These are phyloP conservation scores for Eucalyptus cloeziana DNA, from an alignment of 345 rosid species.

Conservation along the genomic window DNA sequence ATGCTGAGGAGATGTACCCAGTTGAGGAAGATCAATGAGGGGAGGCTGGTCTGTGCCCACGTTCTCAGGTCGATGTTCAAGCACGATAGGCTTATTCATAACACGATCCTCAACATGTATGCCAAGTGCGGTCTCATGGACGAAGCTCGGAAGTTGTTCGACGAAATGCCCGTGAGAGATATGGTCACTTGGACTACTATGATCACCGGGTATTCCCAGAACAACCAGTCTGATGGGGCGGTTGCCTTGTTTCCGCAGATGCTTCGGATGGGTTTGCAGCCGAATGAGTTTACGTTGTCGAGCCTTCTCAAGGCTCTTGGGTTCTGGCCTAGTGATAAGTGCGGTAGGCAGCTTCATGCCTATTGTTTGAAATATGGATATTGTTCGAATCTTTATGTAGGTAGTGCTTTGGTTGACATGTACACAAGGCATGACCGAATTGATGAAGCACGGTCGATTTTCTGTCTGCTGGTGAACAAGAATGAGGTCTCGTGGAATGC, in stretches of 20 bases:
- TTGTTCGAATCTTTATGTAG: constrained; percentile 41
- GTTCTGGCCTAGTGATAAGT: background rate
- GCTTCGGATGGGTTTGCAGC: constrained; percentile 23
- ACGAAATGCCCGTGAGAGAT: constrained; percentile 29
- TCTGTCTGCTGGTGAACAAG: constrained; percentile 27
- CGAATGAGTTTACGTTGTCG: constrained; percentile 46
- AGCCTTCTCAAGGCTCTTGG: constrained; percentile 55
- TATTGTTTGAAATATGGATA: constrained; percentile 34
- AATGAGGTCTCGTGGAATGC: constrained; percentile 73
- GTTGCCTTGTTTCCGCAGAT: constrained; percentile 27
- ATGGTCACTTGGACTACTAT: constrained; percentile 50
- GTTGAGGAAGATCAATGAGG: constrained; percentile 16
- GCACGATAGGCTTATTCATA: constrained; percentile 21
- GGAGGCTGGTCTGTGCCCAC: constrained; percentile 27
- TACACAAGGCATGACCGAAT: constrained; percentile 38
- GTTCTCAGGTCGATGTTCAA: constrained; percentile 13
- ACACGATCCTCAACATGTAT: constrained; percentile 30
- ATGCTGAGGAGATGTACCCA: constrained; percentile 33
- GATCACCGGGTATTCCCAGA: constrained; percentile 52
- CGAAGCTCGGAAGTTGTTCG: constrained; percentile 37
- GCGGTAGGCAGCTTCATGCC: constrained; percentile 45
- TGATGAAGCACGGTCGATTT: constrained; percentile 30
- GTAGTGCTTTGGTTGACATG: constrained; percentile 51
- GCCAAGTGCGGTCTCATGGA: constrained; percentile 33
- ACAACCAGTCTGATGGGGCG: constrained; percentile 25